phyloP scores from a whole-genome alignment of 2,329 filamentous ascomycete genomes.

The Colletotrichum tofieldiae region DNA sequence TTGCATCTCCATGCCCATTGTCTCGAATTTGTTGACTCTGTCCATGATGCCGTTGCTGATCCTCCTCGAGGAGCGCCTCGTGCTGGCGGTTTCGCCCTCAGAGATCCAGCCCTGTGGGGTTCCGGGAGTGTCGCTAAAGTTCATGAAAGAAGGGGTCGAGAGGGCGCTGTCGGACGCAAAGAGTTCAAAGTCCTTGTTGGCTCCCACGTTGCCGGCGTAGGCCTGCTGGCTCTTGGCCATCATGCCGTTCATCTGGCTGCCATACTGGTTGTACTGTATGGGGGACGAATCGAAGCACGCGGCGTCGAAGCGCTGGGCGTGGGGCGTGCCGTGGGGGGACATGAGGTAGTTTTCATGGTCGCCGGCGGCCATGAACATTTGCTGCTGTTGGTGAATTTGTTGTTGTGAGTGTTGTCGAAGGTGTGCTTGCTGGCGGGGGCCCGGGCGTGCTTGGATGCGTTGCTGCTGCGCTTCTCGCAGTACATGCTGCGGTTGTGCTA shows the following conservation, averaged over 20 bases:
- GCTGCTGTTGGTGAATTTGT: constrained; percentile 57
- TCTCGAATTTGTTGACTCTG: constrained; percentile 73
- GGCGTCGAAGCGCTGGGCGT: constrained; percentile 67
- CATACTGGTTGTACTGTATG: constrained; percentile 65
- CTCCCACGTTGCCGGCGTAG: constrained; percentile 59
- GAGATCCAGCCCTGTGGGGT: constrained; percentile 64
- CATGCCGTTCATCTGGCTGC: constrained; percentile 60
- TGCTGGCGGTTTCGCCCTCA: constrained; percentile 63
- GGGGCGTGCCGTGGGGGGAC: constrained; percentile 70
- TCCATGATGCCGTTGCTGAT: constrained; percentile 76
- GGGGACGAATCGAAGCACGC: constrained; percentile 61
- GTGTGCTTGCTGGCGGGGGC: constrained; percentile 61
- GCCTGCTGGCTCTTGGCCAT: constrained; percentile 63
- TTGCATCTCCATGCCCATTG: constrained; percentile 61
- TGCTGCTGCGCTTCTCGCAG: constrained; percentile 94
- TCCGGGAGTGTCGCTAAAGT: constrained; percentile 64
- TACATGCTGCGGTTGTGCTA: constrained; percentile 79
- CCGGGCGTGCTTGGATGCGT: constrained; percentile 82
- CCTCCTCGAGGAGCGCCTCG: constrained; percentile 61
- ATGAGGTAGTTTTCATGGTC: constrained; percentile 70
- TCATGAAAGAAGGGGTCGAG: constrained; percentile 66
- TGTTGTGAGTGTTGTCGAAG: constrained; percentile 55
- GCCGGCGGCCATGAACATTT: constrained; percentile 50
- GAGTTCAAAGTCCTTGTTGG: constrained; percentile 65
- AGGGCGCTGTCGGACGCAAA: constrained; percentile 63